Conservation (phyloP, 2,329 filamentous ascomycete species). For the Aspergillus brasiliensis region DNA sequence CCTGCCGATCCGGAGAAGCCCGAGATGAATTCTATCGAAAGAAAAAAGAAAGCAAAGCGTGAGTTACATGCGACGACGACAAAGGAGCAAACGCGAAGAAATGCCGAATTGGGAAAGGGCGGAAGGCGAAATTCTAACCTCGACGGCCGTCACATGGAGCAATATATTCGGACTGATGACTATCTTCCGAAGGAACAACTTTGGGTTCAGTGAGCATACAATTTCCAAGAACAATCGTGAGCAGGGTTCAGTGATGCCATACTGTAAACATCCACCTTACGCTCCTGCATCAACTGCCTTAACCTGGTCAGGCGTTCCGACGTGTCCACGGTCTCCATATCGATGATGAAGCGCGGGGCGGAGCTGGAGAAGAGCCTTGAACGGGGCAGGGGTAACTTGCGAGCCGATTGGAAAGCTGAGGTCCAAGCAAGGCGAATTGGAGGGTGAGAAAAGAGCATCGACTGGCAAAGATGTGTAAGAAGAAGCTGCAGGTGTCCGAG, state of each 20-base stretch:
- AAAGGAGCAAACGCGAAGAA: slow-evolving; percentile 7
- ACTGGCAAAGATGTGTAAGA: slow-evolving; percentile 17
- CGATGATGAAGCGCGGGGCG: slow-evolving; percentile 41
- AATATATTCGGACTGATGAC: slow-evolving; percentile 97
- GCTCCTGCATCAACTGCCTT: slow-evolving; percentile 81
- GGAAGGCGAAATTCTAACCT: slow-evolving; percentile 47
- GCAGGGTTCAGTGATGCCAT: slow-evolving; percentile 34
- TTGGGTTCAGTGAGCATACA: slow-evolving; percentile 38
- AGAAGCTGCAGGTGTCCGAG: slow-evolving; percentile 21
- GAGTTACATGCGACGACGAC: slow-evolving; percentile 15
- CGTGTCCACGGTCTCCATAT: slow-evolving; percentile 81
- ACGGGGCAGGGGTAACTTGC: slow-evolving; percentile 26
- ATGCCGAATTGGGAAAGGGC: background rate
- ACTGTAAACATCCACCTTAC: slow-evolving; percentile 92
- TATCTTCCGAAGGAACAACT: slow-evolving; percentile 97
- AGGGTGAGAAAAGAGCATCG: slow-evolving; percentile 39
- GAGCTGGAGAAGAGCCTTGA: slow-evolving; percentile 44
- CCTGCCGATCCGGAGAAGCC: slow-evolving; percentile 96
- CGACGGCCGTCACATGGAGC: slow-evolving; percentile 90
- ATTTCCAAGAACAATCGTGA: slow-evolving; percentile 12
- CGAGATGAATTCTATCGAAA: slow-evolving; percentile 71
- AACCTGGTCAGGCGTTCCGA: slow-evolving; percentile 73
- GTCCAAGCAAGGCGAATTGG: slow-evolving; percentile 33
- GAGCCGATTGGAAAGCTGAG: slow-evolving; percentile 32
- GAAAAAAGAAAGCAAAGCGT: slow-evolving; percentile 10